Conservation (phyloP, 164 flowering plant species). For the Liquidambar formosana region DNA sequence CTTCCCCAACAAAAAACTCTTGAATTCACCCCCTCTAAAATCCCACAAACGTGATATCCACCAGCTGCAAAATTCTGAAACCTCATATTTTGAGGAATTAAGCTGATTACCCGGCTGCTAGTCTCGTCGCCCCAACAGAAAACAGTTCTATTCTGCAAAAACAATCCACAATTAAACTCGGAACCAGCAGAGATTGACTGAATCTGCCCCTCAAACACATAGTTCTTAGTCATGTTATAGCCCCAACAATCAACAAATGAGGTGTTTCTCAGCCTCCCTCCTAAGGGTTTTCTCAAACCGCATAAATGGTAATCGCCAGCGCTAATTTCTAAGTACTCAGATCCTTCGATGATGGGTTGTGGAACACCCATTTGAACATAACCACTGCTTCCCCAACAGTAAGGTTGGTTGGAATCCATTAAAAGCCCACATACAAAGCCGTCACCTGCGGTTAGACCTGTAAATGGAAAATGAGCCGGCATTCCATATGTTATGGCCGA, state of each 20-base stretch:
- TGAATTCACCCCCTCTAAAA: conserved; percentile 51
- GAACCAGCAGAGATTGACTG: conserved; percentile 86
- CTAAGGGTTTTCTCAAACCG: conserved; percentile 61
- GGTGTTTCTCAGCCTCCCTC: conserved; percentile 36
- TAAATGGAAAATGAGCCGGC: conserved; percentile 58
- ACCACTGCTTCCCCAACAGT: conserved; percentile 89
- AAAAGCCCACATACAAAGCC: conserved; percentile 95
- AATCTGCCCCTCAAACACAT: conserved; percentile 59
- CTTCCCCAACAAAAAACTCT: conserved; percentile 85
- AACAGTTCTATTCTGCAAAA: conserved; percentile 62
- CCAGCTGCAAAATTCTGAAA: conserved; percentile 84
- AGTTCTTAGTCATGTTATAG: conserved; percentile 86
- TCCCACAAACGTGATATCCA: conserved; percentile 95
- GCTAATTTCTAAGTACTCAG: conserved; percentile 73
- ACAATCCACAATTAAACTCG: conserved; percentile 83
- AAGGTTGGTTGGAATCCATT: conserved; percentile 66
- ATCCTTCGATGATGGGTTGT: conserved; percentile 59
- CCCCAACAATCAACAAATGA: conserved; percentile 97
- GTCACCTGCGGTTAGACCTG: conserved; percentile 80
- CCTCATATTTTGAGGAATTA: conserved; percentile 49
- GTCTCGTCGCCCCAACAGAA: conserved; percentile 96
- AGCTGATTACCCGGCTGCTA: conserved; percentile 57
- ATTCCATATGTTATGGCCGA: conserved; percentile 73
- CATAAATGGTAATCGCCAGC: conserved; percentile 96
- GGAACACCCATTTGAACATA: conserved; percentile 83